Evolutionary conservation across 805 yeast species (phyloP).

Genomic region (Kuraishia hungarica): DNA sequence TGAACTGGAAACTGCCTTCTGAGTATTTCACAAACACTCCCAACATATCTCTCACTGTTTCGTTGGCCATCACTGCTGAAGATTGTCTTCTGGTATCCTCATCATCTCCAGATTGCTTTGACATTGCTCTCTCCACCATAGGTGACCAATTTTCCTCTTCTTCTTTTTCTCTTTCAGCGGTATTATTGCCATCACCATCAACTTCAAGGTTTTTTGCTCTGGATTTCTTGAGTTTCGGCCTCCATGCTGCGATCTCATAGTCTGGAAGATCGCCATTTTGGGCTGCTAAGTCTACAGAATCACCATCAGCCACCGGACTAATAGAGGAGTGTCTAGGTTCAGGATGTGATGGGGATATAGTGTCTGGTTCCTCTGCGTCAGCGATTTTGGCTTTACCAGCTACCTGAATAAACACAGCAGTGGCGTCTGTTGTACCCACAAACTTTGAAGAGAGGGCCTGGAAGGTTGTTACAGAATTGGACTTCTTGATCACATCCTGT

Average conservation of each 20-base stretch:
- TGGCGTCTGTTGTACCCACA: conserved; percentile 12
- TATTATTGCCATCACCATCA: background rate
- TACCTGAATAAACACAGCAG: conserved; percentile 11
- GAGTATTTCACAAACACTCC: conserved; percentile 12
- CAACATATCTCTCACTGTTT: conserved; percentile 11
- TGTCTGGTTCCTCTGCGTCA: background rate
- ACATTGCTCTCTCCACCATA: background rate
- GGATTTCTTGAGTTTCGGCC: conserved; percentile 3
- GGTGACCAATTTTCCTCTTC: background rate
- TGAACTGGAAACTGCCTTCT: conserved; percentile 5
- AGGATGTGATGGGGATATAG: conserved; percentile 10
- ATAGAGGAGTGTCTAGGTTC: conserved; percentile 6
- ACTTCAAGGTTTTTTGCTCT: background rate
- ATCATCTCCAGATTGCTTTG: background rate
- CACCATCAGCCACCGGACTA: background rate
- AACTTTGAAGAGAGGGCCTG: conserved; percentile 13
- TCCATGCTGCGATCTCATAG: conserved; percentile 11
- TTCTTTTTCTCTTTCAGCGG: background rate
- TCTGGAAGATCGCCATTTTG: conserved; percentile 7
- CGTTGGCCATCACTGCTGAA: conserved; percentile 7
- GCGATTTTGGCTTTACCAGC: conserved; percentile 3
- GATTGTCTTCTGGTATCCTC: background rate
- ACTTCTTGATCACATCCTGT: conserved; percentile 11
- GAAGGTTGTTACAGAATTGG: conserved; percentile 13
- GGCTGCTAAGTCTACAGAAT: background rate